Conservation (phyloP, 768 basidiomycete genomes). For the Cystofilobasidium capitatum region DNA sequence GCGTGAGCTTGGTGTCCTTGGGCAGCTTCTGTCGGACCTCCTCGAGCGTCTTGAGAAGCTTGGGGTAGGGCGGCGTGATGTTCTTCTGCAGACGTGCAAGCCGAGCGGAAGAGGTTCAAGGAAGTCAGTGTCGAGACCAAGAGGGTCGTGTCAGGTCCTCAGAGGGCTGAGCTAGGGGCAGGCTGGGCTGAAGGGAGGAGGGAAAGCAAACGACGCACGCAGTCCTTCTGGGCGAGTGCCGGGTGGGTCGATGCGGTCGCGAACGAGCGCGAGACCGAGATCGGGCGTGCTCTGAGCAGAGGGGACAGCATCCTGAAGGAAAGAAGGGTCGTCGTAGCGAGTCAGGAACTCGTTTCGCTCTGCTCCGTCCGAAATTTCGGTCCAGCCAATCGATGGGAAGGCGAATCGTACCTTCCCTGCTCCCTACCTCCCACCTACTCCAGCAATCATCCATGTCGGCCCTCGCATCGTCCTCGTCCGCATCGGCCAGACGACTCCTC, state of each 20-base stretch:
- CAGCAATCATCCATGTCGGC: neutral
- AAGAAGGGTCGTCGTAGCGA: too few species aligned
- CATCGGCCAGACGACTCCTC: neutral
- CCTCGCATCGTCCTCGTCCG: neutral
- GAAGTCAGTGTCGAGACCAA: neutral
- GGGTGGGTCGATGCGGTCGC: slow-evolving; percentile 3
- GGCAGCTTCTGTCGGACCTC: slow-evolving; percentile 58
- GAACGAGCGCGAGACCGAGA: slow-evolving; percentile 1
- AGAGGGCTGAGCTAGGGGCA: neutral
- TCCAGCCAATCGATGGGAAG: too few species aligned
- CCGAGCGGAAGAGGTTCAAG: neutral
- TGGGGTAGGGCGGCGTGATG: slow-evolving; percentile 76
- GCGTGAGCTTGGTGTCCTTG: slow-evolving; percentile 62
- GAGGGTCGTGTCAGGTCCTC: neutral
- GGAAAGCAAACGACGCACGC: slow-evolving; percentile 12
- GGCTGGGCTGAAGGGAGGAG: neutral
- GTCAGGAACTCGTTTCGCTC: too few species aligned
- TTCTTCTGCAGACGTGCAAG: slow-evolving; percentile 37
- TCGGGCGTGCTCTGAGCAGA: neutral
- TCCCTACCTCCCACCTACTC: neutral
- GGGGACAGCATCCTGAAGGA: neutral
- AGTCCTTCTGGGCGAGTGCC: slow-evolving; percentile 23
- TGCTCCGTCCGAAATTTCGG: too few species aligned
- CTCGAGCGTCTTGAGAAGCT: slow-evolving; percentile 59
- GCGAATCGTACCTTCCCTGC: neutral